A percentile compares a stretch with the other conserved stretches of the same genome.
phyloP scores from a whole-genome alignment of 2,329 filamentous ascomycete genomes.

The Microdochium trichocladiopsis region DNA sequence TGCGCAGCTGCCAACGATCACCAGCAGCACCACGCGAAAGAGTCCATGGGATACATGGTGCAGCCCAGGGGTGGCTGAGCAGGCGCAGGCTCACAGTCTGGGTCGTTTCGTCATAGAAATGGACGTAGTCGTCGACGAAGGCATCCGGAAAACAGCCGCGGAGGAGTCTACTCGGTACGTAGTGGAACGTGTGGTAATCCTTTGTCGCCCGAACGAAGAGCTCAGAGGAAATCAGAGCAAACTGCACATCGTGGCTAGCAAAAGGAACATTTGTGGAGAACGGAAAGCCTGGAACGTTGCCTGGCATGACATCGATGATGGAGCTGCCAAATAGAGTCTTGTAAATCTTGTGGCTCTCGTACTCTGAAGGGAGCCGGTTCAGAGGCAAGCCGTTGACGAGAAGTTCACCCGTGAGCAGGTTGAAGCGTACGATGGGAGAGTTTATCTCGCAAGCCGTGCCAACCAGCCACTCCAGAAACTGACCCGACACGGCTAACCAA shows the following conservation, averaged over 20 bases:
- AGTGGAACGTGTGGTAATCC: conserved; percentile 1
- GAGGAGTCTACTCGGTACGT: conserved; percentile 23
- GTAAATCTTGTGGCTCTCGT: conserved; percentile 32
- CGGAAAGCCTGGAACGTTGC: conserved; percentile 25
- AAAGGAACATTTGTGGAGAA: conserved; percentile 28
- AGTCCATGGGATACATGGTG: conserved; percentile 12
- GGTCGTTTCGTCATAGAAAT: conserved; percentile 34
- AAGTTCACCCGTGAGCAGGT: conserved; percentile 42
- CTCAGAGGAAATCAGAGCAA: conserved; percentile 20
- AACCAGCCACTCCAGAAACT: conserved; percentile 13
- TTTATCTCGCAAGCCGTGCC: conserved; percentile 7
- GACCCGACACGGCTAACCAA: neutral
- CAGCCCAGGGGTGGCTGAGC: conserved; percentile 14
- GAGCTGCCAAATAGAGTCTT: conserved; percentile 32
- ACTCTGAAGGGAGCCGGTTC: conserved; percentile 35
- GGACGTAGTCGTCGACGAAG: conserved; percentile 31
- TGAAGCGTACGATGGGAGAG: conserved; percentile 30
- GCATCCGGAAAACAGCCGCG: conserved; percentile 18
- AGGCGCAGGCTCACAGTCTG: conserved; percentile 24
- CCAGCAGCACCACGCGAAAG: conserved; percentile 5
- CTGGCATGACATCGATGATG: conserved; percentile 35
- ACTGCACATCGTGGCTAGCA: conserved; percentile 23
- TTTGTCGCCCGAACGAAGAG: conserved; percentile 22
- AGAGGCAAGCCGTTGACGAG: conserved; percentile 44
- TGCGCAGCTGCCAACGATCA: conserved; percentile 14